Evolutionary conservation across 208 protist species (phyloP).

Genomic region (Leishmania mexicana): DNA sequence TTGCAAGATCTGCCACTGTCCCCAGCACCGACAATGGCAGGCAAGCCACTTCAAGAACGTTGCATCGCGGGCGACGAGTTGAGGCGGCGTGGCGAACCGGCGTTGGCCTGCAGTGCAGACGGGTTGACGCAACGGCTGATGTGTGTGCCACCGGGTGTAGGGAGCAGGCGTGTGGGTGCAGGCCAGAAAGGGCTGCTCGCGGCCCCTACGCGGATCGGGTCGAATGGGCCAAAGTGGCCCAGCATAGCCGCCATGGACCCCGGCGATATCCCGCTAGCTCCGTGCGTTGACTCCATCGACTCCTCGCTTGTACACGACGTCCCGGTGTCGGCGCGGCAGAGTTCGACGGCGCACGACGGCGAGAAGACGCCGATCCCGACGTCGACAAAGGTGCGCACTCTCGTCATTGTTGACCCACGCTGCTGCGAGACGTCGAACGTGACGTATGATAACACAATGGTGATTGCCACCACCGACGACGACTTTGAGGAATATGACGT

Average conservation of each 20-base stretch:
- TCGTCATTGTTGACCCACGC: constrained; percentile 66
- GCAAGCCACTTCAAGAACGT: neutral
- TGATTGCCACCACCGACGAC: constrained; percentile 68
- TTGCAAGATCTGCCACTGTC: neutral
- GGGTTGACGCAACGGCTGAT: neutral
- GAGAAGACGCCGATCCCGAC: constrained; percentile 23
- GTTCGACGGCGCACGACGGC: constrained; percentile 15
- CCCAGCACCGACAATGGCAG: constrained; percentile 7
- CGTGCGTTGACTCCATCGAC: constrained; percentile 22
- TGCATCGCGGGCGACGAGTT: neutral
- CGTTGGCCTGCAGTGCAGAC: neutral
- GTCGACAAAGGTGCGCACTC: constrained; percentile 70
- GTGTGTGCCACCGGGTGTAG: constrained; percentile 1
- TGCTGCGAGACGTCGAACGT: constrained; percentile 70
- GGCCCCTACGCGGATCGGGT: constrained; percentile 15
- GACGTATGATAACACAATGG: constrained; percentile 62
- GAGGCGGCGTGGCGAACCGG: neutral
- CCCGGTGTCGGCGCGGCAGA: constrained; percentile 24
- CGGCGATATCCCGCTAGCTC: constrained; percentile 13
- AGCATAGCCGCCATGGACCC: constrained; percentile 14
- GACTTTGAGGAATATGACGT: constrained; percentile 84
- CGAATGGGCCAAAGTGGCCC: constrained; percentile 29
- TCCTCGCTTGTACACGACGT: constrained; percentile 28
- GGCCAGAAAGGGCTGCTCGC: constrained; percentile 10
- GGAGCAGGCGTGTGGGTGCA: neutral